Percentiles rank a stretch among this genome's conserved stretches.
Evolutionary conservation across 257 asterid genomes (phyloP).

Genomic region (Ajuga chamaepitys): DNA sequence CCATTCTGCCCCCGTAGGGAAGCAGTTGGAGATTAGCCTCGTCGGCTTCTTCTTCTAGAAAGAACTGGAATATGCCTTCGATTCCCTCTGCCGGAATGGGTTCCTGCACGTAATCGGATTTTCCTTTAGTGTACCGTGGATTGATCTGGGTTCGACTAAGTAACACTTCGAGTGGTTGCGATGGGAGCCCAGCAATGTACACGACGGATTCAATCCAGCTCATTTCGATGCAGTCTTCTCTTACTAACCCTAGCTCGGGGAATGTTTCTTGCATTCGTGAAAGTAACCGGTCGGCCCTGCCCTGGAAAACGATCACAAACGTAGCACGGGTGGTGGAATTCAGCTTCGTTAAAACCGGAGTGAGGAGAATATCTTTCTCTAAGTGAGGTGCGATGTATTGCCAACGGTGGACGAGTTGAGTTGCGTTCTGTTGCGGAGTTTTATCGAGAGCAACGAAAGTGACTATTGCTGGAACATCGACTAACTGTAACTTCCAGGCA

Average conservation of each 20-base stretch:
- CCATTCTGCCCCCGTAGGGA: conserved; percentile 18
- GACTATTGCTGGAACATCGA: not conserved
- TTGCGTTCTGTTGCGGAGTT: not conserved
- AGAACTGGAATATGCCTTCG: not conserved
- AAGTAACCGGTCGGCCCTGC: conserved; percentile 1
- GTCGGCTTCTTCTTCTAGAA: not conserved
- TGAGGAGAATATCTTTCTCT: not conserved
- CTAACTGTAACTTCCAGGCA: conserved; percentile 14
- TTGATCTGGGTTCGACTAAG: not conserved
- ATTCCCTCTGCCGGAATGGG: not conserved
- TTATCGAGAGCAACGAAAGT: not conserved
- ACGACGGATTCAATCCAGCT: conserved; percentile 2
- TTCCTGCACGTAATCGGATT: conserved; percentile 15
- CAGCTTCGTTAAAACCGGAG: not conserved
- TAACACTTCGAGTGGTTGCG: not conserved
- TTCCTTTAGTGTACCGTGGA: not conserved
- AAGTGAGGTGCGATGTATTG: not conserved
- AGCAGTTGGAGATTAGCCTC: not conserved
- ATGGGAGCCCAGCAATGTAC: not conserved
- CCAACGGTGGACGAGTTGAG: conserved; percentile 3
- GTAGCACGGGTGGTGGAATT: not conserved
- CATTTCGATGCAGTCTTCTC: conserved; percentile 5
- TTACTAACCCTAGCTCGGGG: conserved; percentile 11
- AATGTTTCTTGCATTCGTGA: not conserved
- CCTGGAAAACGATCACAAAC: not conserved